Conservation (phyloP, 2,329 filamentous ascomycete species). For the Penicillium sp. region DNA sequence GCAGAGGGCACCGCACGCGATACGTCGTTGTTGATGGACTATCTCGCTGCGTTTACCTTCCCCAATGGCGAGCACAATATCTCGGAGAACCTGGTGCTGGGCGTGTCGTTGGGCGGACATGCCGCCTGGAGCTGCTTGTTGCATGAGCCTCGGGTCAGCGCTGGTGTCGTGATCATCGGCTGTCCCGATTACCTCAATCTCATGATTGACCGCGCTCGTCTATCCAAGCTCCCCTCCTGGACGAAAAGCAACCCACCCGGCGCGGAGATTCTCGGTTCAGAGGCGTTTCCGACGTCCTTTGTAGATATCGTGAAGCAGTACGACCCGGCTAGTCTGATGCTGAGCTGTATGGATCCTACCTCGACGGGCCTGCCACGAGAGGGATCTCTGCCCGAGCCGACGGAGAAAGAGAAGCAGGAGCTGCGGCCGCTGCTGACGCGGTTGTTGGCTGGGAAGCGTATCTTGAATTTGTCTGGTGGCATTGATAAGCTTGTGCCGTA, state of each 20-base stretch:
- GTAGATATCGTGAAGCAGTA: slow-evolving; percentile 62
- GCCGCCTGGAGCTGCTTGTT: slow-evolving; percentile 82
- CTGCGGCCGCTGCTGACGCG: slow-evolving; percentile 47
- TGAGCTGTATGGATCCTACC: slow-evolving; percentile 51
- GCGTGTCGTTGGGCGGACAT: slow-evolving; percentile 85
- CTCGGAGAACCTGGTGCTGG: slow-evolving; percentile 70
- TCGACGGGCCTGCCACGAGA: slow-evolving; percentile 30
- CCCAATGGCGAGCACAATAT: slow-evolving; percentile 51
- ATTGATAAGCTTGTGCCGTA: slow-evolving; percentile 64
- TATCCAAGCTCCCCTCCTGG: slow-evolving; percentile 66
- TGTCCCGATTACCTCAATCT: slow-evolving; percentile 85
- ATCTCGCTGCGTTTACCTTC: slow-evolving; percentile 75
- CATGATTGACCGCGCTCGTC: slow-evolving; percentile 74
- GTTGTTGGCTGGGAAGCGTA: slow-evolving; percentile 53
- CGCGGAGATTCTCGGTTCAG: slow-evolving; percentile 70
- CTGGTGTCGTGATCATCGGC: slow-evolving; percentile 78
- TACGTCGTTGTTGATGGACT: slow-evolving; percentile 71
- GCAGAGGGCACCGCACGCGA: slow-evolving; percentile 71
- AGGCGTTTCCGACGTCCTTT: slow-evolving; percentile 72
- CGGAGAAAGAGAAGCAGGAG: slow-evolving; percentile 45
- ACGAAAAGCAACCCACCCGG: slow-evolving; percentile 58
- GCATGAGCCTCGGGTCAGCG: slow-evolving; percentile 74
- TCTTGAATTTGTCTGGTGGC: slow-evolving; percentile 56
- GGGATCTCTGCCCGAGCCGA: slow-evolving; percentile 38
- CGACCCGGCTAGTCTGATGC: slow-evolving; percentile 76